phyloP scores from a whole-genome alignment of 768 basidiomycete genomes.

The Calvatia gigantea region DNA sequence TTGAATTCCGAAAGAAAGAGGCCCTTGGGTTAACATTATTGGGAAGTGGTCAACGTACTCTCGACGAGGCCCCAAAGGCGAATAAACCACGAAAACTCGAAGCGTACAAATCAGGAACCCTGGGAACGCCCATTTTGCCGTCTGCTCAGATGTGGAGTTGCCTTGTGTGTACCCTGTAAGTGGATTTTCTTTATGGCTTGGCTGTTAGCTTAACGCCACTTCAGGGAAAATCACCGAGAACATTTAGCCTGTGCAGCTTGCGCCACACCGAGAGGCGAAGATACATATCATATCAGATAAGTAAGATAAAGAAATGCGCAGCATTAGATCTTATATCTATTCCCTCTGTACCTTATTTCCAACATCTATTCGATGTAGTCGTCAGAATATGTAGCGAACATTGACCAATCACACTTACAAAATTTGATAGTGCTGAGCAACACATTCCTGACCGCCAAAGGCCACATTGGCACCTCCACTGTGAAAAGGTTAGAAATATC shows the following conservation, averaged over 20 bases:
- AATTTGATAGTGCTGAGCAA: constrained; percentile 41
- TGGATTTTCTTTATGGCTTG: constrained; percentile 6
- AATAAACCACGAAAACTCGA: background rate
- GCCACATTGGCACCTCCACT: constrained; percentile 43
- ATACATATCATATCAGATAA: constrained; percentile 14
- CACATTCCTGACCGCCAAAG: constrained; percentile 42
- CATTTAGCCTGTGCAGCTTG: constrained; percentile 66
- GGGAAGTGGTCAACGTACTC: constrained; percentile 22
- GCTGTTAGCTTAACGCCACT: constrained; percentile 6
- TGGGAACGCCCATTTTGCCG: background rate
- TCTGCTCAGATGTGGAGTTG: constrained; percentile 44
- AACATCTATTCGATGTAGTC: constrained; percentile 27
- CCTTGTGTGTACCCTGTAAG: constrained; percentile 63
- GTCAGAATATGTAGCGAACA: background rate
- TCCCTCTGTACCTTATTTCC: constrained; percentile 22
- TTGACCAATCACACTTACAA: constrained; percentile 32
- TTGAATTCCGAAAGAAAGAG: constrained; percentile 42
- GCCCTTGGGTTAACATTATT: constrained; percentile 36
- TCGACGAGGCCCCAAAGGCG: constrained; percentile 17
- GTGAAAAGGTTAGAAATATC: background rate
- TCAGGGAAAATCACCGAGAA: constrained; percentile 46
- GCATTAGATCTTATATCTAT: background rate
- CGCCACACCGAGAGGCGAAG: constrained; percentile 46
- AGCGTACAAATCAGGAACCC: background rate
- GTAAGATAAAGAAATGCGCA: background rate